Conservation (phyloP, 164 flowering plant genomes). For the Protea cynaroides region DNA sequence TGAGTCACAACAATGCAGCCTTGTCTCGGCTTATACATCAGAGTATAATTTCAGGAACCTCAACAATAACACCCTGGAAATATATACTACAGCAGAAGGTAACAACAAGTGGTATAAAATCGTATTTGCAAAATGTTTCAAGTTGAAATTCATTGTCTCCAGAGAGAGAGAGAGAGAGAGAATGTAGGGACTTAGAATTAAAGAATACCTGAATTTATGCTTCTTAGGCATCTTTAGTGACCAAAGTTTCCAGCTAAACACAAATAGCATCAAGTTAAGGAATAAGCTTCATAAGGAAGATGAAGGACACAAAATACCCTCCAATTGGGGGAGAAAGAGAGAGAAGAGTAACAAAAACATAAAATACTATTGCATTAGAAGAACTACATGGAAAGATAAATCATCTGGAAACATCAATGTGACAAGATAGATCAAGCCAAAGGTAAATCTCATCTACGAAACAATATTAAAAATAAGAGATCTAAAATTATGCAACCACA, state of each 20-base stretch:
- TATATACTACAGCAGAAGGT: not conserved
- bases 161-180: no score
- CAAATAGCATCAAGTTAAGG: not conserved
- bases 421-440: not conserved
- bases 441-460: no score
- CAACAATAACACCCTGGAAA: constrained; percentile 61
- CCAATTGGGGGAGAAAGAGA: no score
- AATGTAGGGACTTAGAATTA: no score
- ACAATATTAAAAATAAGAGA: no score
- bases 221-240: constrained; percentile 54
- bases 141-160: not conserved
- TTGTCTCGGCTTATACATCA: constrained; percentile 89
- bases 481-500: no score
- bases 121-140: not conserved
- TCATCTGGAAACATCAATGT: not conserved
- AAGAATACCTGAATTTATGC: constrained; percentile 74
- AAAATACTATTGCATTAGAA: no score
- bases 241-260: constrained; percentile 65
- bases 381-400: no score
- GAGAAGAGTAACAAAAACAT: no score
- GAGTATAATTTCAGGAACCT: constrained; percentile 85
- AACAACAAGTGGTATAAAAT: not conserved
- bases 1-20: constrained; percentile 92
- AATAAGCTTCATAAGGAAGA: not conserved
- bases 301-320: no score